Evolutionary conservation across 164 flowering plant species (phyloP), one percentile per base, ranked within the genome.

Genomic region (Buxus sempervirens): DNA sequence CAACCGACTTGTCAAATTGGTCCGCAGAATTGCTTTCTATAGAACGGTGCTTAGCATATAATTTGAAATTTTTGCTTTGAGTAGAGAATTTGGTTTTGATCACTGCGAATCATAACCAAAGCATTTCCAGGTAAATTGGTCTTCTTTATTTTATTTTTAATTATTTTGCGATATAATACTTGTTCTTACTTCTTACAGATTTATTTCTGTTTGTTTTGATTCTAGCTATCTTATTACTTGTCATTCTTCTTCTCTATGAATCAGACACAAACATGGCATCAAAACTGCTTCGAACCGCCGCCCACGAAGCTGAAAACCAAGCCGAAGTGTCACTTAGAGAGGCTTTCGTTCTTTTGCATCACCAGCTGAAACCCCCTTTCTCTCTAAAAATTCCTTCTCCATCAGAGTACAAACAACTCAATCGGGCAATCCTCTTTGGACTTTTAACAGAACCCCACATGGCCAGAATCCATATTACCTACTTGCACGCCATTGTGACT

Each of bases 401-500:
- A 21, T 45, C 74, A 27, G 85, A 88, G 28, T 90, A 88, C 76
- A 14, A 23, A 2, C 71, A 75, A 32, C 90, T 95, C 65, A 91
- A 85, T 57, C 66, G 49, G 38, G 96, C 97, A 0, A 79, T 95
- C 18, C 69, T 88, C 7, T 89, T 78, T 49, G 97, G 84, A 36
- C 63, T 88, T 70, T 77, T 95, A 71, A 62, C 73, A 5, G 82
- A 90, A 67, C 82, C 97, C 73, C 75, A 75, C 7, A 62, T 67
- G 19, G 79, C 81, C 21, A 78, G 78, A 74, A 66, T 70, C 42
- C 91, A 87, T 63, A 74, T 90, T 45, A 92, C 86, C 76, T 86
- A 91, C 71, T 77, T 91, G 48, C 84, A 83, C 70, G 93, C 86
- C 19, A 76, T 86, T 28, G 81, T 92, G 38, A 83, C 82, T 42